Evolutionary conservation across 495 filamentous ascomycete species (phyloP), one percentile per base, ranked within the genome.

Genomic region (Ramalina intermedia): DNA sequence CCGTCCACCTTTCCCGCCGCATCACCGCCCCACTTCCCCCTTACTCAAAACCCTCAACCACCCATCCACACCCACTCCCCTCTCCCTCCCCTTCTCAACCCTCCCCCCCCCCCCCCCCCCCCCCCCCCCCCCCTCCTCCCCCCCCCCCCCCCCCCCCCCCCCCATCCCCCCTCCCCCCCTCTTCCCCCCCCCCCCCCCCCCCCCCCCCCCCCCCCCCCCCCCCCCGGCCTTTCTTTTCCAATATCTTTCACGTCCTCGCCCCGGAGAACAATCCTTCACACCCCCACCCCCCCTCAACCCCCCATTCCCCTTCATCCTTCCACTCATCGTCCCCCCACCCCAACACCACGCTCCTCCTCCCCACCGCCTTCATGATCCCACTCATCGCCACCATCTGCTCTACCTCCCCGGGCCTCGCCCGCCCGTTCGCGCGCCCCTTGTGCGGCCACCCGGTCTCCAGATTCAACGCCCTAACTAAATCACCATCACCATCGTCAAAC

Each of bases 361-460:
- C 76, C 49, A 78, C 79, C 23, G 64, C 57, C 50, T 67, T 57
- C 52, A 69, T 55, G 55, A 95, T 87, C 26, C 69, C 67, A 49
- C 69, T 55, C 61, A 96, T 72, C 53, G 90, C 90, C n/a, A 58
- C 59, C 49, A 61, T 59, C 74, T 96, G 90, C 68, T 91, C 65
- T 13, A 53, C 9, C 1, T 37, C n/a, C 47, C 83, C 79, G 41
- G 87, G 77, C 54, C 82, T 66, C 29, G 87, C 88, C 13, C 52
- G 63, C 50, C 87, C 87, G 63, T 88, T 87, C 61, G 74, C 53
- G 14, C 62, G 49, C 59, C 90, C 88, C 13, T 58, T 52, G 39
- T 65, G 81, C 55, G 90, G 90, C 90, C 90, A 96, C 58, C 90
- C 90, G 35, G 83, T 84, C 79, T 96, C 90, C 47, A 94, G 70